Evolutionary conservation across 345 rosid genomes (phyloP).

Genomic region (Isatis tinctoria): DNA sequence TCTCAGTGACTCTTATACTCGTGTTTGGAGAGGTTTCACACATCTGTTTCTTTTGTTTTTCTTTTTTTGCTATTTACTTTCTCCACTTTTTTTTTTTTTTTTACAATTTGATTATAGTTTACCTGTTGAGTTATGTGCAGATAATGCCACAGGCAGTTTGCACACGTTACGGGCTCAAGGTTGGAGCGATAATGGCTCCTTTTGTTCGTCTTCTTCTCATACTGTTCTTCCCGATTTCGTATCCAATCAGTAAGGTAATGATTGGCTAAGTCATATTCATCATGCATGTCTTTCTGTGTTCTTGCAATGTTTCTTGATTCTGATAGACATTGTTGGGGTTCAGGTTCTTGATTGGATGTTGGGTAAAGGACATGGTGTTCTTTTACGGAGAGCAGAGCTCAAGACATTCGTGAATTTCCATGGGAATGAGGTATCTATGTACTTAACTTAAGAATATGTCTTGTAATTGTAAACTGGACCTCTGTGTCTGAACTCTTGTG

Average conservation of each 20-base stretch:
- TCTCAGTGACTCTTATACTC: conserved; percentile 81
- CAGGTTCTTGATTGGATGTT: conserved; percentile 97
- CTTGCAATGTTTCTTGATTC: neutral
- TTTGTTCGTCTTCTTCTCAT: conserved; percentile 69
- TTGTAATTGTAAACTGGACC: neutral
- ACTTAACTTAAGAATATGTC: neutral
- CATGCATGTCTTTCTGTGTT: too few species aligned
- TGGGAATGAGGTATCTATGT: conserved; percentile 65
- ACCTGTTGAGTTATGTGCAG: conserved; percentile 28
- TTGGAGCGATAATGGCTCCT: conserved; percentile 88
- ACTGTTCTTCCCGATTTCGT: conserved; percentile 74
- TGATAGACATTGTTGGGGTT: neutral
- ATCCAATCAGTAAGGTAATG: conserved; percentile 85
- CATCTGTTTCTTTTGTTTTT: too few species aligned
- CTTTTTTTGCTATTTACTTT: neutral
- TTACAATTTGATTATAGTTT: neutral
- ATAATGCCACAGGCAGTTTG: conserved; percentile 92
- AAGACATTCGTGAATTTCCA: conserved; percentile 88
- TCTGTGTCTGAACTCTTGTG: neutral
- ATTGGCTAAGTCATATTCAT: too few species aligned
- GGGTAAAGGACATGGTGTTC: conserved; percentile 92
- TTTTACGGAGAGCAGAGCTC: conserved; percentile 89
- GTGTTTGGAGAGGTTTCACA: conserved; percentile 83
- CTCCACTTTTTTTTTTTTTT: neutral
- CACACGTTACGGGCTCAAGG: conserved; percentile 84